Evolutionary conservation across 805 yeast genomes (phyloP), one percentile per base, ranked within the genome.

Genomic region (Candida sakaeoensis): DNA sequence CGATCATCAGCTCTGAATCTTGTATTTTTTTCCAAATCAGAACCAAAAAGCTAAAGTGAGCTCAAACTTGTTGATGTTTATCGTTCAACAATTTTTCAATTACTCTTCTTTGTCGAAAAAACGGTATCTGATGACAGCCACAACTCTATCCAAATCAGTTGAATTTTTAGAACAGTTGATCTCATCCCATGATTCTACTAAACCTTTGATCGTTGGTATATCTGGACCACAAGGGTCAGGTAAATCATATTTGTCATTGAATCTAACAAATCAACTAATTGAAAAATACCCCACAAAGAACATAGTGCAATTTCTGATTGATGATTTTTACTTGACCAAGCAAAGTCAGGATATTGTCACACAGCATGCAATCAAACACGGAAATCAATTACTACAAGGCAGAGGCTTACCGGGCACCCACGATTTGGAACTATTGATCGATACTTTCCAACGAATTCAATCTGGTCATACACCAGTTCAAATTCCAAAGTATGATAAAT

Each of bases 371-470:
- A 31, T 25, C 8, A 19, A 39, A 10, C 61, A 65, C 43, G 70
- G 61, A 10, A 85, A 86, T 54, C 55, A 61, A 25, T 62, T 91
- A 34, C 52, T 87, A 13, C 74, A 70, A 43, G 95, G 95, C 2
- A 65, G 98, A 18, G 98, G 98, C 0, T 69, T 86, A 12, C 98
- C 98, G 0, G 97, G 97, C 0, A 91, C 98, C 0, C 99, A 91
- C 57, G 97, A 91, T 53, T 52, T 85, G 13, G 49, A 48, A 1
- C 51, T 84, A 10, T 54, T 70, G n/a, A 33, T 46, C 5, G 48
- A 58, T 6, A 57, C 72, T 5, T 47, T 85, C 28, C 51, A 19
- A 38, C 46, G 36, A n/a, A 43, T 61, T 22, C 54, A 74, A 6
- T 15, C 33, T 14, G 21, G 42, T 37, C 18, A 43, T 9, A 51